Evolutionary conservation across 139 green algal genomes (phyloP), one percentile per base, ranked within the genome.

Genomic region (Haematococcus sp.): DNA sequence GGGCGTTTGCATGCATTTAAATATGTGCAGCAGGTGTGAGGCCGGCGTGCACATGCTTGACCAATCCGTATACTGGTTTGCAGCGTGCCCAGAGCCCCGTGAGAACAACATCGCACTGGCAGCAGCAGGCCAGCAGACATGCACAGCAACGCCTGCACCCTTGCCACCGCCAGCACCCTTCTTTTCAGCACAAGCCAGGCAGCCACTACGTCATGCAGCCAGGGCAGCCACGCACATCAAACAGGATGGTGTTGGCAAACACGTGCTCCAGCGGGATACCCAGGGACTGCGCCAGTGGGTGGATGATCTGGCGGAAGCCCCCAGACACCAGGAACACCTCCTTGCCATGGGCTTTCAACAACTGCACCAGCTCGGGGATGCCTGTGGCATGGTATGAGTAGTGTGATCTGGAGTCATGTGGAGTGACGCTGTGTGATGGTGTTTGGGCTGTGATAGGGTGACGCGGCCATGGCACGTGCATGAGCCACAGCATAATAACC

Each of bases 211-310:
- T 7, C 11, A 49, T 7, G 40, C 11, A 19, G 40, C 40, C 7
- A n/a, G 23, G 3, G 59, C 65, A 43, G 7, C 28, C 5, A 74
- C 86, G 54, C 70, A 92, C 90, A 34, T 95, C 69, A 72, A 94
- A 97, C 7, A 98, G 70, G 22, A 99, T 90, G 23, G 70, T 90
- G 77, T 99, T 99, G 70, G 96, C 96, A 84, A 93, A 97, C 17
- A 99, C 92, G 77, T 97, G 72, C 19, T 32, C 67, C 0, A 79
- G 16, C 0, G 93, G 92, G 40, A 99, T 96, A 65, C 75, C 77
- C 28, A 99, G 85, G 9, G 78, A 77, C 28, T 92, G 84, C 9
- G 95, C 95, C n/a, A 98, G 90, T 9, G 96, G 96, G 67, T 97
- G 75, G 63, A 98, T 98, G 68, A 99, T 83, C 68, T 86, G 73